Conservation (phyloP, 768 basidiomycete species). For the Tephrocybe sp. region DNA sequence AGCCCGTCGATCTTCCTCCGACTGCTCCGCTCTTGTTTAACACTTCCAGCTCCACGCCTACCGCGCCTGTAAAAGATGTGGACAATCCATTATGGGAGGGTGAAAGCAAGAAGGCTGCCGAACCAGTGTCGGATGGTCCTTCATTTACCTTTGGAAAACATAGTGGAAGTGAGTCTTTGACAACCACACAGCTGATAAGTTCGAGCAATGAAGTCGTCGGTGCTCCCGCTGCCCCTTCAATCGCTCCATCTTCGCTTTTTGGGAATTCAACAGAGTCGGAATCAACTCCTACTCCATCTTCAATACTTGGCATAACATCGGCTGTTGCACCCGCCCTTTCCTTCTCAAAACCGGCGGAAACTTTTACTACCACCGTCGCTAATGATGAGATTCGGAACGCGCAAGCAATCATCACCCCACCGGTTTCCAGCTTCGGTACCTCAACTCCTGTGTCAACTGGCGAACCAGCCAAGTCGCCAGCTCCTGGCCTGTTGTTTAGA, state of each 20-base stretch:
- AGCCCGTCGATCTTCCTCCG: conserved; percentile 31
- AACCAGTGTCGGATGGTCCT: conserved; percentile 6
- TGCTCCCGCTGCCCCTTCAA: not conserved
- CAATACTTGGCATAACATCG: conserved; percentile 1
- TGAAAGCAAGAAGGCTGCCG: conserved; percentile 24
- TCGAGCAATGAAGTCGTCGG: not conserved
- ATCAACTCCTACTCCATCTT: not conserved
- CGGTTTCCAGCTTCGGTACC: conserved; percentile 9
- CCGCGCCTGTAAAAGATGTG: conserved; percentile 34
- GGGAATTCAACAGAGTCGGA: not conserved
- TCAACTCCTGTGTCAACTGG: not conserved
- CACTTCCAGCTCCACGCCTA: conserved; percentile 7
- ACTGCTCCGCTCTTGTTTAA: conserved; percentile 25
- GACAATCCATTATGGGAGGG: conserved; percentile 48
- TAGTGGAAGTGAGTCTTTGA: not conserved
- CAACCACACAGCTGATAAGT: not conserved
- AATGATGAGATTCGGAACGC: not conserved
- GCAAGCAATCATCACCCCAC: conserved; percentile 17
- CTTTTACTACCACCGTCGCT: not conserved
- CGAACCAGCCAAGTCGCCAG: conserved; percentile 3
- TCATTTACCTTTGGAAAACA: conserved; percentile 9
- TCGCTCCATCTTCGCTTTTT: not conserved
- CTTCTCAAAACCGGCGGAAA: conserved; percentile 10
- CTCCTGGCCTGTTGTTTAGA: not conserved
- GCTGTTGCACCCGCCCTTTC: conserved; percentile 1